Evolutionary conservation across 495 filamentous ascomycete species (phyloP).

Genomic region (Penicillium bialowiezense): DNA sequence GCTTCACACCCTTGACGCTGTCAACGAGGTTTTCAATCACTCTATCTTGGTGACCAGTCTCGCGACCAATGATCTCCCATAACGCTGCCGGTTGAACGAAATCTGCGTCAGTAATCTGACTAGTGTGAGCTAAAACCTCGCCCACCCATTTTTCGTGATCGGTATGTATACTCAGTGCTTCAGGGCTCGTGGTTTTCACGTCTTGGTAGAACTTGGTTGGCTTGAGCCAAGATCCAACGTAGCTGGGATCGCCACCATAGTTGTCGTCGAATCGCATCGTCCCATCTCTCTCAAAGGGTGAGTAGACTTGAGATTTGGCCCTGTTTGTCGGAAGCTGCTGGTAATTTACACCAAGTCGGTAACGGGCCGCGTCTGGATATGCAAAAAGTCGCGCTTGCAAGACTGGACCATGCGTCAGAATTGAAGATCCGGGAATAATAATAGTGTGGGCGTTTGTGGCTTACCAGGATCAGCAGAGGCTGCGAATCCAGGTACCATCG

Average conservation of each 20-base stretch:
- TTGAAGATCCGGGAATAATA: constrained; percentile 32
- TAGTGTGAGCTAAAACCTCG: constrained; percentile 22
- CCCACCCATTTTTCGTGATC: constrained; percentile 56
- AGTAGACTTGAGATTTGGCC: constrained; percentile 47
- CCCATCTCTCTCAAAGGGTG: constrained; percentile 70
- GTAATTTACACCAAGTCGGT: constrained; percentile 66
- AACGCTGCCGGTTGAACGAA: constrained; percentile 6
- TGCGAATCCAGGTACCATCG: constrained; percentile 45
- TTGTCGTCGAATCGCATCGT: constrained; percentile 60
- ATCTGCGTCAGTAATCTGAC: constrained; percentile 7
- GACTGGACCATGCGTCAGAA: no score
- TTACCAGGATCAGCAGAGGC: constrained; percentile 43
- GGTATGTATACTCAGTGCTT: constrained; percentile 16
- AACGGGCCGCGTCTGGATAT: constrained; percentile 65
- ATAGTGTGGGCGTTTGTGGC: neutral
- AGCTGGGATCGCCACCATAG: constrained; percentile 49
- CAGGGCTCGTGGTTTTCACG: neutral
- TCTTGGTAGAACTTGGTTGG: neutral
- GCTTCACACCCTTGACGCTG: constrained; percentile 15
- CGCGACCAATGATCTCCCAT: constrained; percentile 49
- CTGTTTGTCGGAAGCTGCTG: constrained; percentile 47
- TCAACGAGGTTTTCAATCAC: constrained; percentile 45
- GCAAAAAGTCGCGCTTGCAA: constrained; percentile 69
- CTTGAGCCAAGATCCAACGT: constrained; percentile 30
- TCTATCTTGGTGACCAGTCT: constrained; percentile 54